Evolutionary conservation across 345 rosid genomes (phyloP), one percentile per base, ranked within the genome.

Genomic region (Viola odorata): DNA sequence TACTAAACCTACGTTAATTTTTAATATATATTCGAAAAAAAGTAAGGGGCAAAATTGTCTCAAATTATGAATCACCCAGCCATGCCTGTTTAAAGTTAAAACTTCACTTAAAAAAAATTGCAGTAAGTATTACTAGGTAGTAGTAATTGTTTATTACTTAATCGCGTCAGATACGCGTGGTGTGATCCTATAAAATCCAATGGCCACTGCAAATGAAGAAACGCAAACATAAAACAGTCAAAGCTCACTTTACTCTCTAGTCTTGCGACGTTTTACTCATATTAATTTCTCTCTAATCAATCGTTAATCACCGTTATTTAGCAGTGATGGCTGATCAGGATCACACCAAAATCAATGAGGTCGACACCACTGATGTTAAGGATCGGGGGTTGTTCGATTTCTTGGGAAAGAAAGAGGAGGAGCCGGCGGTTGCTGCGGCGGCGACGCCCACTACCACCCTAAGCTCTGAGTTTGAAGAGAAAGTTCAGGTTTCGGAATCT

Each of bases 371-470:
- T 57, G 96, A 85, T 80, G 53, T 67, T 61, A 77, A 57, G 61
- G 96, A 94, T 64, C 87, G 97, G 5, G 99, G 99, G 42, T 0
- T 87, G 74, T 81, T 89, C 61, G 97, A 83, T 81, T 84, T 94
- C 87, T 0, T 84, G 78, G 76, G 82, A 66, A 86, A 84, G 85
- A 85, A 88, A 69, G 64, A 85, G 42, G 87, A 83, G 4, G 81
- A 73, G 79, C 69, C 82, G 73, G 80, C 75, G 58, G 80, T 82
- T 3, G 91, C 81, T 55, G 85, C 67, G 61, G 79, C 79, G 73
- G 72, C 82, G 64, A 80, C 15, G 32, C 32, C 32, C 32, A 23
- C 32, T 23, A 23, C 32, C 32, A 23, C 32, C 32, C 32, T 23
- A 23, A 23, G 32, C 9, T 15, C 91, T 0, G 84, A 88, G 73